Percentiles rank a stretch among this genome's conserved stretches.
These are phyloP conservation scores for Hypomyces rosellus DNA, from an alignment of 2,329 filamentous ascomycete species.

Conservation along the genomic window DNA sequence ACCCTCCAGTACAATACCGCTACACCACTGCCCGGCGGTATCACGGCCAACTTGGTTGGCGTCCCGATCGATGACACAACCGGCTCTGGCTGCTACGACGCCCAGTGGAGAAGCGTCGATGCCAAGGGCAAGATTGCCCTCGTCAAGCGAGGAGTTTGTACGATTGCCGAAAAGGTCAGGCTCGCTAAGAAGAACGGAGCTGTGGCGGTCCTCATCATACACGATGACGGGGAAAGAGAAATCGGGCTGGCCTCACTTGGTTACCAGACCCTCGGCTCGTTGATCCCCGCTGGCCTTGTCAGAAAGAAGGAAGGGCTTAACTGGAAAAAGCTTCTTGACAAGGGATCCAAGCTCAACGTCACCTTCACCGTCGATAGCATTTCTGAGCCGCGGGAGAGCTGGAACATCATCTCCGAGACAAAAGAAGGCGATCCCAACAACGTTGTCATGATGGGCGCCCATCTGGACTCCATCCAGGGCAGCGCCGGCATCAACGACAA, in stretches of 20 bases:
- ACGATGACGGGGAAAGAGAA: constrained; percentile 44
- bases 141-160: constrained; percentile 38
- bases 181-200: constrained; percentile 36
- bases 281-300: constrained; percentile 29
- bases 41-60: constrained; percentile 28
- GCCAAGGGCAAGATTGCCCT: constrained; percentile 37
- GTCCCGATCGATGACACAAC: constrained; percentile 30
- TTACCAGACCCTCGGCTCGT: constrained; percentile 25
- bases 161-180: constrained; percentile 36
- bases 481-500: constrained; percentile 36
- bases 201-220: constrained; percentile 49
- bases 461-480: constrained; percentile 32
- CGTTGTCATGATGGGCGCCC: constrained; percentile 35
- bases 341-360: constrained; percentile 25
- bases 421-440: constrained; percentile 33
- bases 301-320: constrained; percentile 24
- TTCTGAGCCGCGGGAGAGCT: constrained; percentile 26
- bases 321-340: constrained; percentile 26
- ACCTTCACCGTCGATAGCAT: constrained; percentile 27
- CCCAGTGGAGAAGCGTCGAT: constrained; percentile 37
- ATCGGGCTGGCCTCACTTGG: constrained; percentile 44
- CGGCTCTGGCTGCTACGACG: constrained; percentile 32
- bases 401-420: constrained; percentile 36
- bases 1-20: constrained; percentile 41
- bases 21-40: constrained; percentile 32